phyloP scores from a whole-genome alignment of 1,284 basidiomycete species.

The Athelia sp. region DNA sequence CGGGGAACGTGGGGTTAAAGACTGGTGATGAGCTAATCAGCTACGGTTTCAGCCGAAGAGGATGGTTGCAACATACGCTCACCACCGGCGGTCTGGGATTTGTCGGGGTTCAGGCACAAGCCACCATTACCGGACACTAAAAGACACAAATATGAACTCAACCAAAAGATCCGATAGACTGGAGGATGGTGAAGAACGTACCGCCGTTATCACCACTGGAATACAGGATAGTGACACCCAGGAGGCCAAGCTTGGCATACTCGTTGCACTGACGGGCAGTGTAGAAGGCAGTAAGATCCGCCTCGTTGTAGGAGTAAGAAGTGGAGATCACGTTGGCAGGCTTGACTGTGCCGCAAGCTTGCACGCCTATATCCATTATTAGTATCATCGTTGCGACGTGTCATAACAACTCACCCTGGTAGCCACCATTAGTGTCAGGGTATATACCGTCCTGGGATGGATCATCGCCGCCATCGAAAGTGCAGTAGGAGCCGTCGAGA shows the following conservation, averaged over 20 bases:
- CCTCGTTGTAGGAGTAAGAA: conserved; percentile 48
- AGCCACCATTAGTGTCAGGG: not conserved
- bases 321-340: conserved; percentile 51
- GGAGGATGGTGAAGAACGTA: too few relatives aligned
- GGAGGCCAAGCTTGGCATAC: conserved; percentile 44
- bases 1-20: conserved; percentile 34
- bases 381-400: too few relatives aligned
- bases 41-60: too few relatives aligned
- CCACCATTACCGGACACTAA: conserved; percentile 25
- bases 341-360: conserved; percentile 41
- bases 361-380: too few relatives aligned
- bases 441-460: conserved; percentile 24
- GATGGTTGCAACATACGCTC: too few relatives aligned
- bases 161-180: too few relatives aligned
- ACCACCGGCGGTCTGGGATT: conserved; percentile 7
- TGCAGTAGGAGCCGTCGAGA: conserved; percentile 49
- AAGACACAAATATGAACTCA: too few relatives aligned
- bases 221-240: conserved; percentile 35
- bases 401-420: too few relatives aligned
- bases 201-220: conserved; percentile 36
- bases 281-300: conserved; percentile 38
- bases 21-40: too few relatives aligned
- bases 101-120: conserved; percentile 25
- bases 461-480: conserved; percentile 58
- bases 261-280: conserved; percentile 50